Base-by-base conservation (phyloP, 2,329 filamentous ascomycete species). In the Verticillium alfalfae region DNA sequence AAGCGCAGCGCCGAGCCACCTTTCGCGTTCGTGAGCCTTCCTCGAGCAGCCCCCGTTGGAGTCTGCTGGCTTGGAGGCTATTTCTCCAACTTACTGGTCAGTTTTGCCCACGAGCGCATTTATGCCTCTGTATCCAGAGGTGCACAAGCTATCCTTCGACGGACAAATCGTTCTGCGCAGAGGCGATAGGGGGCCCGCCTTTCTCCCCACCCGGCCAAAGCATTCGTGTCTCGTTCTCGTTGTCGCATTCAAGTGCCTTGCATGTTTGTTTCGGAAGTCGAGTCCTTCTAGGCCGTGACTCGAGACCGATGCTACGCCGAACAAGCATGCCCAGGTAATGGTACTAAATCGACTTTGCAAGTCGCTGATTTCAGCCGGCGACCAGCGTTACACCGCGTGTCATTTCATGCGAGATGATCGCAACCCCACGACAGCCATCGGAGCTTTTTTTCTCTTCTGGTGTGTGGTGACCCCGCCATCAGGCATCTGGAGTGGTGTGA, bases 331-430 rank as follows among this genome's bases (percentile, higher is more conserved):
- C 18, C 41, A 10, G 22, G 41, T 18, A 49, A 22, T 10, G 12
- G 41, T 9, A n/a, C n/a, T 26, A 3, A 26, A 26, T 26, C 26
- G 26, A 49, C 41, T 12, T 49, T 22, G 41, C 16, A 9, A 4
- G 55, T 16, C 34, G 18, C 34, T 5, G 34, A 37, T n/a, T 34
- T 36, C 31, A 15, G 15, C n/a, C 31, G 16, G 16, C 16, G 18
- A 37, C 31, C 34, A 18, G 57, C n/a, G 37, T 41, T 45, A 31
- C 57, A 45, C 22, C 16, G 57, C 38, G 57, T 22, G 41, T 49
- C 22, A 34, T 31, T 26, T 60, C 56, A 58, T 61, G 64, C 61
- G 64, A 63, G 62, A 64, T 64, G 45, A 64, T 64, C 60, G 62
- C 45, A 56, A 49, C 41, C 41, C 41, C 41, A 49, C n/a, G 41